Evolutionary conservation across 2,329 filamentous ascomycete species (phyloP).

Genomic region (Ceratocystis destructans): DNA sequence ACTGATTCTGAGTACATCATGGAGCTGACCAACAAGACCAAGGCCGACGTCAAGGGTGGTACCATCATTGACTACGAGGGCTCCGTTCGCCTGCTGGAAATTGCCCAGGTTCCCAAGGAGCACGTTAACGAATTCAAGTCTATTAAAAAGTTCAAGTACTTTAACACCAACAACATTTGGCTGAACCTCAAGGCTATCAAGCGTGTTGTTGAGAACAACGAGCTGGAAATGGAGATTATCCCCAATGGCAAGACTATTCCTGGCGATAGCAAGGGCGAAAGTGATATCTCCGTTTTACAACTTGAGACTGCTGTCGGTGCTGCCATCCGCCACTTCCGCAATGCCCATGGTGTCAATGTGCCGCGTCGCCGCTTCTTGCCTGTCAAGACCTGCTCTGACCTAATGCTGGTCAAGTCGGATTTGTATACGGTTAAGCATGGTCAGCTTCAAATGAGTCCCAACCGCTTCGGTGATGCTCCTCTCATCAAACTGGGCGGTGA

Average conservation of each 20-base stretch:
- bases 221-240: constrained; percentile 99
- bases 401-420: constrained; percentile 99
- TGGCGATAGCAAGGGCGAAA: constrained; percentile 98
- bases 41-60: constrained; percentile 99
- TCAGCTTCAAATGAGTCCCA: constrained; percentile 91
- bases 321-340: constrained; percentile 96
- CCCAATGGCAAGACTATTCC: constrained; percentile 98
- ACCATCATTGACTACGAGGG: constrained; percentile 99
- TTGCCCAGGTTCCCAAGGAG: constrained; percentile 98
- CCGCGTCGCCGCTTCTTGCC: constrained; percentile 95
- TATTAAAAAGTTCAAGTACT: constrained; percentile 99
- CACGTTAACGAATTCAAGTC: constrained; percentile 99
- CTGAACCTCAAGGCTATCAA: constrained; percentile 96
- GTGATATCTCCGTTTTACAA: constrained; percentile 92
- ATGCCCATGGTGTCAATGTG: constrained; percentile 97
- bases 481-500: constrained; percentile 97
- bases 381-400: constrained; percentile 98
- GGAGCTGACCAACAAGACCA: constrained; percentile 99
- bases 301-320: constrained; percentile 97
- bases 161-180: constrained; percentile 99
- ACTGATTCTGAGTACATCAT: constrained; percentile 97
- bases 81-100: constrained; percentile 90
- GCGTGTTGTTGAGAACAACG: constrained; percentile 95
- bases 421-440: constrained; percentile 98
- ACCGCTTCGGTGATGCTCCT: constrained; percentile 89